Conservation (phyloP, 1,139 yeast species). For the Scheffersomyces parashehatae region DNA sequence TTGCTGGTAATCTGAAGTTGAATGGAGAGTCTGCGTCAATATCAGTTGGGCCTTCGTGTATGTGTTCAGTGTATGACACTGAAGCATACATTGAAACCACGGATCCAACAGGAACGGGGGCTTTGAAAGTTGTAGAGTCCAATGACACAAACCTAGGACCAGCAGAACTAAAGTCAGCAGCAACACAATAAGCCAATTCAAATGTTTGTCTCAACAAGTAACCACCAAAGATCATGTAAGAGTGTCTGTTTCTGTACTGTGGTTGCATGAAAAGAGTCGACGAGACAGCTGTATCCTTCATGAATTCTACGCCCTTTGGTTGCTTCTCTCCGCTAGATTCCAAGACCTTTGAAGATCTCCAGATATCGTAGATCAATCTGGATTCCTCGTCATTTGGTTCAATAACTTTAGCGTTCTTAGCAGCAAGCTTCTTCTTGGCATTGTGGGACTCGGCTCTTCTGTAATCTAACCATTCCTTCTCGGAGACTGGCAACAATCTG, state of each 20-base stretch:
- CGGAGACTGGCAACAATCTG: conserved; percentile 70
- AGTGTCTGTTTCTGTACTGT: conserved; percentile 90
- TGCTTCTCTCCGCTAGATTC: conserved; percentile 25
- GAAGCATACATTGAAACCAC: conserved; percentile 79
- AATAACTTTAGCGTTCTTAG: conserved; percentile 58
- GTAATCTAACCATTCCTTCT: conserved; percentile 78
- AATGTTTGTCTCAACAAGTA: conserved; percentile 87
- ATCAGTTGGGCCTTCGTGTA: conserved; percentile 42
- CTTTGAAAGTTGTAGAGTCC: conserved; percentile 87
- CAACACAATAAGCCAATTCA: conserved; percentile 88
- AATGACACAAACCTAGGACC: conserved; percentile 86
- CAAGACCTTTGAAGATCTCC: conserved; percentile 58
- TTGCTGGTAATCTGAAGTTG: conserved; percentile 55
- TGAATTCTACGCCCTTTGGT: conserved; percentile 54
- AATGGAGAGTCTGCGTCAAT: conserved; percentile 41
- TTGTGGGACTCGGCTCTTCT: conserved; percentile 88
- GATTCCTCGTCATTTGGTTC: conserved; percentile 80
- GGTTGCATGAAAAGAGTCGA: conserved; percentile 94
- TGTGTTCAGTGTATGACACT: conserved; percentile 80
- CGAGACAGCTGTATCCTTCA: conserved; percentile 69
- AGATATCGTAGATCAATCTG: conserved; percentile 71
- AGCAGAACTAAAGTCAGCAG: conserved; percentile 82
- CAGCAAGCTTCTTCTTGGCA: conserved; percentile 77
- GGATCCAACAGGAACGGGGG: conserved; percentile 94
- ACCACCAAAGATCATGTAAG: conserved; percentile 94